phyloP scores from a whole-genome alignment of 1,139 yeast species.

The Candida sp. region DNA sequence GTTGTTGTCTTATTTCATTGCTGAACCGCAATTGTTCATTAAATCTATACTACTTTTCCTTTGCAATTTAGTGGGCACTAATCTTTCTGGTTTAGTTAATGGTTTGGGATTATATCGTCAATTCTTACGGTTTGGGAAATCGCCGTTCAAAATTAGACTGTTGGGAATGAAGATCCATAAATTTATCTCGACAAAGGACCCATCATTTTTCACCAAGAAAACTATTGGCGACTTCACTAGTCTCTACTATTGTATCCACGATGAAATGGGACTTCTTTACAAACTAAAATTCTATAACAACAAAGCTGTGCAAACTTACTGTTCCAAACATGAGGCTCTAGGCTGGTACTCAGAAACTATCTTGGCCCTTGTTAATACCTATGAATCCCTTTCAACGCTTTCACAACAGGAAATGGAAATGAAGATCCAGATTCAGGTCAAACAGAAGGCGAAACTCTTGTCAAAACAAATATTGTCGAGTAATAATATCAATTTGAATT shows the following conservation, averaged over 20 bases:
- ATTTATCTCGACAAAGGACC: slow-evolving; percentile 11
- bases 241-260: slow-evolving; percentile 61
- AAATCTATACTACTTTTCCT: slow-evolving; percentile 29
- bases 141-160: slow-evolving; percentile 54
- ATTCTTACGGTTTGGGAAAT: slow-evolving; percentile 66
- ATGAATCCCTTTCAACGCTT: slow-evolving; percentile 34
- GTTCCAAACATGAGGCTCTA: slow-evolving; percentile 51
- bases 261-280: slow-evolving; percentile 54
- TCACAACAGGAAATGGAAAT: slow-evolving; percentile 42
- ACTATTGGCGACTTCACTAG: slow-evolving; percentile 48
- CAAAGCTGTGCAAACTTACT: slow-evolving; percentile 28
- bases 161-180: slow-evolving; percentile 19
- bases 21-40: slow-evolving; percentile 41
- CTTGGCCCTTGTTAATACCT: slow-evolving; percentile 48
- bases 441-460: slow-evolving; percentile 32
- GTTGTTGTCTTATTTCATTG: slow-evolving; percentile 28
- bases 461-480: slow-evolving; percentile 36
- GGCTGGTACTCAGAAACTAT: slow-evolving; percentile 67
- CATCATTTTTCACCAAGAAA: slow-evolving; percentile 33
- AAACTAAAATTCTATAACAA: slow-evolving; percentile 50
- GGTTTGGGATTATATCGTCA: slow-evolving; percentile 64
- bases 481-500: slow-evolving; percentile 3
- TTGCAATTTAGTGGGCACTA: slow-evolving; percentile 29
- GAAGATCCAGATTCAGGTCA: slow-evolving; percentile 37
- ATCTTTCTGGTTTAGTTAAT: slow-evolving; percentile 37